Evolutionary conservation across 2,329 filamentous ascomycete species (phyloP).

Genomic region (Amauroascus verrucosus): DNA sequence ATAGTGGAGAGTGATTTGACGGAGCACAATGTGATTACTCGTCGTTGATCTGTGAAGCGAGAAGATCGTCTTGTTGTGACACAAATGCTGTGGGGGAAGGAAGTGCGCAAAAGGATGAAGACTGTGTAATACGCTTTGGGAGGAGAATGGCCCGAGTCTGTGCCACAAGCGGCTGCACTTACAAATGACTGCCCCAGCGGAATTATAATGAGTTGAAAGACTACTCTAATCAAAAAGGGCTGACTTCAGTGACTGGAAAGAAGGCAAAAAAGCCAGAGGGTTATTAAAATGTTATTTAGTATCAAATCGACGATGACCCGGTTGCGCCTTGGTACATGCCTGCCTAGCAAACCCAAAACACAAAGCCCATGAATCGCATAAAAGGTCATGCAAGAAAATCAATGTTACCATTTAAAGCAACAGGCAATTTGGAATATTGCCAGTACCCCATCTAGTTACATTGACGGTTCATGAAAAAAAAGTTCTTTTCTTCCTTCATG

Average conservation of each 20-base stretch:
- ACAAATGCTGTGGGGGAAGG: not conserved
- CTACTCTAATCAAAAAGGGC: too few species aligned
- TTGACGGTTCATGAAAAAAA: not conserved
- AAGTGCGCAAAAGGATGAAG: not conserved
- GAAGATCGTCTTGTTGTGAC: not conserved
- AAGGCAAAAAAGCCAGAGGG: not conserved
- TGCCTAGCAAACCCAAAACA: not conserved
- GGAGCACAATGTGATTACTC: too few species aligned
- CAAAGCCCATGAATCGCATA: not conserved
- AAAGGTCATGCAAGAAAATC: constrained; percentile 9
- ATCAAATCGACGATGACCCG: not conserved
- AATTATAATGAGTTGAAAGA: too few species aligned
- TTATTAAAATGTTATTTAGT: not conserved
- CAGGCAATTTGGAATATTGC: not conserved
- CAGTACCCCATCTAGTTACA: constrained; percentile 8
- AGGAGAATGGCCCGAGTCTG: too few species aligned
- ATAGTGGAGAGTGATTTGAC: too few species aligned
- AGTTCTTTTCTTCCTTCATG: not conserved
- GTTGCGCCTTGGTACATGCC: not conserved
- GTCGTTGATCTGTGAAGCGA: too few species aligned
- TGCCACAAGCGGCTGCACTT: too few species aligned
- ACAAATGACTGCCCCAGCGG: too few species aligned
- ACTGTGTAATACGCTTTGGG: too few species aligned
- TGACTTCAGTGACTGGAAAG: too few species aligned
- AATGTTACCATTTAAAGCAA: constrained; percentile 10